phyloP scores from a whole-genome alignment of 129 eudicot species.

The Flaveria trinervia region DNA sequence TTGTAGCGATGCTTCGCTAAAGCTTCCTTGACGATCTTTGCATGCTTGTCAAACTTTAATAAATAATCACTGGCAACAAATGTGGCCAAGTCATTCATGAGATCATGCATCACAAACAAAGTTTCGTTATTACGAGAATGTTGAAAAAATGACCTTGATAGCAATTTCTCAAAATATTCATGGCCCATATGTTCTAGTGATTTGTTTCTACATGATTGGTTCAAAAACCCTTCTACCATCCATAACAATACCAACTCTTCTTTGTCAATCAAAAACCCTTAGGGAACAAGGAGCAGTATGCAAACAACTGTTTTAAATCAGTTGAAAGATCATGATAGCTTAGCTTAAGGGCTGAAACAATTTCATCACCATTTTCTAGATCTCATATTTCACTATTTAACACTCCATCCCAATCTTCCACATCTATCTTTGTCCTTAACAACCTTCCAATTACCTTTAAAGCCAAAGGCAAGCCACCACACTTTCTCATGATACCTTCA shows the following conservation, averaged over 20 bases:
- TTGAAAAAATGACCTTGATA: conserved; percentile 16
- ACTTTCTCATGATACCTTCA: conserved; percentile 22
- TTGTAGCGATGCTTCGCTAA: background rate
- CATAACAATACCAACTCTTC: background rate
- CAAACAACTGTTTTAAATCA: background rate
- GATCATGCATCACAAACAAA: background rate
- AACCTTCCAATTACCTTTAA: conserved; percentile 33
- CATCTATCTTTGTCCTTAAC: background rate
- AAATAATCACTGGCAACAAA: background rate
- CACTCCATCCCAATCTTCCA: conserved; percentile 5
- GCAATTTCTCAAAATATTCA: background rate
- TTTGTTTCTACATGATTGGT: background rate
- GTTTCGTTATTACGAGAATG: background rate
- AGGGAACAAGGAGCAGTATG: conserved; percentile 14
- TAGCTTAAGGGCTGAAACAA: background rate
- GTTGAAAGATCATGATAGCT: background rate
- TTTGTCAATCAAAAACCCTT: conserved; percentile 1
- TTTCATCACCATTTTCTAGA: background rate
- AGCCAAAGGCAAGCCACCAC: conserved; percentile 39
- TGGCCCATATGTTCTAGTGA: background rate
- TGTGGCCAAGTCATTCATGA: background rate
- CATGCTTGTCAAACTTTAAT: background rate
- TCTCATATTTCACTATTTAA: background rate
- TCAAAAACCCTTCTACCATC: conserved; percentile 4
- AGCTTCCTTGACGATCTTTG: background rate